These are phyloP conservation scores for Simmondsia chinensis DNA, from an alignment of 148 eudicot species.

Conservation along the genomic window DNA sequence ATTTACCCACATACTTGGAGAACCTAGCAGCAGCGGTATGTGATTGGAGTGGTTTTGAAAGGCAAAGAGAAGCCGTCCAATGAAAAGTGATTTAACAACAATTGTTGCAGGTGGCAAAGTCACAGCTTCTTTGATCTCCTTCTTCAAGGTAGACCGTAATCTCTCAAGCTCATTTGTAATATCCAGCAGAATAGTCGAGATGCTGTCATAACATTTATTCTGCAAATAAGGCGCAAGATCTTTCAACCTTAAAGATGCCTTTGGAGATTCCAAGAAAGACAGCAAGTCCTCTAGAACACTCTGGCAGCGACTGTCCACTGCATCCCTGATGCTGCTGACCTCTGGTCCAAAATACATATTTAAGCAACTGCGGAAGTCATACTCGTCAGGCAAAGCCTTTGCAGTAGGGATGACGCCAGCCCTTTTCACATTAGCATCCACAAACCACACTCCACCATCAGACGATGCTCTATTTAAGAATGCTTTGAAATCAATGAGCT, in stretches of 20 bases:
- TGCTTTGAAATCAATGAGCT: conserved; percentile 37
- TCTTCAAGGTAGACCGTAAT: conserved; percentile 45
- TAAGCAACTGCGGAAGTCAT: conserved; percentile 67
- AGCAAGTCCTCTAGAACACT: conserved; percentile 75
- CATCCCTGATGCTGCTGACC: conserved; percentile 75
- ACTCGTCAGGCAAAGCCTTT: conserved; percentile 44
- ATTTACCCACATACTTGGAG: conserved; percentile 75
- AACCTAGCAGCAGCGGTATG: conserved; percentile 77
- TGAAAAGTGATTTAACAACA: conserved; percentile 73
- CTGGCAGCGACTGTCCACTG: conserved; percentile 70
- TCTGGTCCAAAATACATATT: conserved; percentile 81
- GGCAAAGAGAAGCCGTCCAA: conserved; percentile 84
- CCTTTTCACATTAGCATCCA: conserved; percentile 50
- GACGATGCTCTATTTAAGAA: conserved; percentile 47
- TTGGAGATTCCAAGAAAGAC: conserved; percentile 86
- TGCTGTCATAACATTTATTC: conserved; percentile 57
- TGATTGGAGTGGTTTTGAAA: conserved; percentile 79
- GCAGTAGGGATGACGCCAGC: conserved; percentile 26
- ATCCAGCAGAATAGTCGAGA: conserved; percentile 51
- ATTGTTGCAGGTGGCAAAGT: conserved; percentile 33
- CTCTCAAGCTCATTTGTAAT: conserved; percentile 59
- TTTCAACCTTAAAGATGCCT: conserved; percentile 67
- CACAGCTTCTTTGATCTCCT: conserved; percentile 18
- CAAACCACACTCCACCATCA: conserved; percentile 88
- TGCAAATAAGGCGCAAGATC: conserved; percentile 71